phyloP scores from a whole-genome alignment of 345 rosid genomes.

The Pugionium dolabratum region DNA sequence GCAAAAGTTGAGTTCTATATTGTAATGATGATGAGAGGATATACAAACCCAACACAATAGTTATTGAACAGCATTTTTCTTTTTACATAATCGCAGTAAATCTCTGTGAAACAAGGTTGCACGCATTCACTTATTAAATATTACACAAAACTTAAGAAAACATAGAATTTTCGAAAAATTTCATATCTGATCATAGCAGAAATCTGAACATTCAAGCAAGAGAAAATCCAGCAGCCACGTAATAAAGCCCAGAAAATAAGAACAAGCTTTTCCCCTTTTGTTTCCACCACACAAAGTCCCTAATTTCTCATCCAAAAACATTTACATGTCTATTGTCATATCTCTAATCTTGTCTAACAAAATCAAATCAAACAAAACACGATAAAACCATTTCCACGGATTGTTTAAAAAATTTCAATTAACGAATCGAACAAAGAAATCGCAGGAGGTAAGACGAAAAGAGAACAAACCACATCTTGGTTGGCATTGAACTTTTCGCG shows the following conservation, averaged over 20 bases:
- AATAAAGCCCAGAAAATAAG: too few species aligned
- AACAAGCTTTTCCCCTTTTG: neutral
- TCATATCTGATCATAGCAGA: too few species aligned
- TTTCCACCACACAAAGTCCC: neutral
- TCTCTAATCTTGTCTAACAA: neutral
- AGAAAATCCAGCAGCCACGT: too few species aligned
- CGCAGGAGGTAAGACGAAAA: neutral
- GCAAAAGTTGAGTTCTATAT: neutral
- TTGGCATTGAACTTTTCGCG: constrained; percentile 84
- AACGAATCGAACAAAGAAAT: constrained; percentile 3
- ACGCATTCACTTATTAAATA: neutral
- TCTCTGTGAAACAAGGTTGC: constrained; percentile 1
- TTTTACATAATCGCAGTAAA: neutral
- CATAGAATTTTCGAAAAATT: too few species aligned
- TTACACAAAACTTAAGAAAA: neutral
- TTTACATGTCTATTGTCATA: neutral
- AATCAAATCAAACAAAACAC: neutral
- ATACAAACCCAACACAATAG: constrained; percentile 10
- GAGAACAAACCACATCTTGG: constrained; percentile 70
- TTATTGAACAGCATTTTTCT: neutral
- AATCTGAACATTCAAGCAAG: too few species aligned
- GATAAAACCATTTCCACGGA: neutral
- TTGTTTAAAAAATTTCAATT: neutral
- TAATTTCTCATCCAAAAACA: constrained; percentile 12
- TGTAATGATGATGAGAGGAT: too few species aligned